Evolutionary conservation across 768 basidiomycete species (phyloP), one percentile per base, ranked within the genome.

Genomic region (Leccinum arenicola): DNA sequence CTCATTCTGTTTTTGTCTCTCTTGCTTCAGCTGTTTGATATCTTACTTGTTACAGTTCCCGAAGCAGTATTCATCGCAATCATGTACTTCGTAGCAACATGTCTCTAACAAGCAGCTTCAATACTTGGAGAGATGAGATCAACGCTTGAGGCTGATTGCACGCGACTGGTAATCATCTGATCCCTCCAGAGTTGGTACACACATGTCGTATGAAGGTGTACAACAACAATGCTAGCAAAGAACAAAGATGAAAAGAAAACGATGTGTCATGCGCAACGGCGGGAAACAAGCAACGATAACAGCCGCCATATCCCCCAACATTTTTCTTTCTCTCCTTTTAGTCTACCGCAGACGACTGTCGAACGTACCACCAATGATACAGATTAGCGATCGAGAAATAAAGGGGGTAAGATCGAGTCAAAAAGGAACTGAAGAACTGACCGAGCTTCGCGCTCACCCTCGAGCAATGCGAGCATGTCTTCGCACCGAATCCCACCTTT

Each of bases 371-470:
- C 8, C 4, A 23, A n/a, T 6, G 11, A 19, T 14, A 12, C n/a
- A 49, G 23, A 23, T 15, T 0, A 27, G 3, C 48, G 48, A 23
- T 15, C 12, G 8, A 7, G 25, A 0, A 43, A 43, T 4, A 43
- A 40, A n/a, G 4, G n/a, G 9, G 4, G n/a, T 10, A 0, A 10
- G n/a, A n/a, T 17, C 11, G 9, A 40, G 27, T 27, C 1, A 27
- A 27, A 27, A 8, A n/a, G 4, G 0, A 33, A 12, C 33, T 33
- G 33, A 33, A 35, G 11, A 54, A 40, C 93, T 69, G 71, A 97
- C 97, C 97, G 93, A 70, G 97, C 97, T 82, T 99, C 97, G 78
- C 97, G 93, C 80, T 99, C 97, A 75, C 90, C 91, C 83, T 99
- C 97, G 72, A 98, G 82, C 65, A 99, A 82, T 66, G 95, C 94